Evolutionary conservation across 2,329 filamentous ascomycete species (phyloP).

Genomic region (Neonectria hederae): DNA sequence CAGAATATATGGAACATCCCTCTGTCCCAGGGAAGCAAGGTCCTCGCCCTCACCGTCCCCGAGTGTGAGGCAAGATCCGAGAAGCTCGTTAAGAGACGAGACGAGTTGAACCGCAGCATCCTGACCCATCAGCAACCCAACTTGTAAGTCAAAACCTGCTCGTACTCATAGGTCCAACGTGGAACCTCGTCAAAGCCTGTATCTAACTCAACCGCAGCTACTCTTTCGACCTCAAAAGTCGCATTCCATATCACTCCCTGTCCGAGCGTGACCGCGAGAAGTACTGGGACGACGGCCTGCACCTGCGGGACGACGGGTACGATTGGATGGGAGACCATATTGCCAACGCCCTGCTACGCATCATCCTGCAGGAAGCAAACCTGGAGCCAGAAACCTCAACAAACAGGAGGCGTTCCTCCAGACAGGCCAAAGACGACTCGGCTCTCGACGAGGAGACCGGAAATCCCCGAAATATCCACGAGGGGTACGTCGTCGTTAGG

Average conservation of each 20-base stretch:
- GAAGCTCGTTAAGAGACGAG: constrained; percentile 48
- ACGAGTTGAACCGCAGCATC: constrained; percentile 63
- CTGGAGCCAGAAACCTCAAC: constrained; percentile 22
- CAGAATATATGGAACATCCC: constrained; percentile 61
- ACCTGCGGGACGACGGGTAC: constrained; percentile 68
- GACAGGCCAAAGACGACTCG: constrained; percentile 11
- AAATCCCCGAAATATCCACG: constrained; percentile 56
- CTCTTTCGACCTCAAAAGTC: constrained; percentile 64
- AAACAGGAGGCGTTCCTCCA: not conserved
- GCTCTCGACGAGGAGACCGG: constrained; percentile 63
- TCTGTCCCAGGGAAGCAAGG: constrained; percentile 59
- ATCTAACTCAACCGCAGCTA: constrained; percentile 53
- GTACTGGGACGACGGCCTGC: constrained; percentile 70
- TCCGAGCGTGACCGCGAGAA: constrained; percentile 53
- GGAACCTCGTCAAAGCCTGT: not conserved
- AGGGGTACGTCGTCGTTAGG: constrained; percentile 65
- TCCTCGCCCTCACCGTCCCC: constrained; percentile 71
- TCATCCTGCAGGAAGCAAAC: constrained; percentile 51
- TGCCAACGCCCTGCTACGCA: constrained; percentile 60
- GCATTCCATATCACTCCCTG: constrained; percentile 64
- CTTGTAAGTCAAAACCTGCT: constrained; percentile 56
- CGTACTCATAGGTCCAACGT: not conserved
- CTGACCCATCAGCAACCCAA: constrained; percentile 56
- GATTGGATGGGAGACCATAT: constrained; percentile 69
- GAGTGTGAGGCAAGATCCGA: constrained; percentile 53